Conservation (phyloP, 768 basidiomycete genomes). For the Amanita jacksonii region DNA sequence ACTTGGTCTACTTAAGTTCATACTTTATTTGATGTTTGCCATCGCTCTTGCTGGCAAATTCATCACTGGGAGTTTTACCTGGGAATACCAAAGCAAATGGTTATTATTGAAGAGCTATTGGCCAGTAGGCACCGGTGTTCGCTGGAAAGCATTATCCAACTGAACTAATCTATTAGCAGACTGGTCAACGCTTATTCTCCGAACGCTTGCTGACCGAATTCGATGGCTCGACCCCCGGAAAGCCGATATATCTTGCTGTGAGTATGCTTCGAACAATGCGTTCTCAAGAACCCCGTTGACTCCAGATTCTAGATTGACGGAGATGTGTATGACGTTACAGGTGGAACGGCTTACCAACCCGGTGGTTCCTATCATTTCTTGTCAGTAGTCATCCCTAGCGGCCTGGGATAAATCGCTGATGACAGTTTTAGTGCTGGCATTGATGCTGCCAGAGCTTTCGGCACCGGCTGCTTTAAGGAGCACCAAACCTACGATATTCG, state of each 20-base stretch:
- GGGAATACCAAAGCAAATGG: constrained; percentile 73
- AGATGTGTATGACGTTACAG: constrained; percentile 88
- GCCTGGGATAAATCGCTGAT: constrained; percentile 15
- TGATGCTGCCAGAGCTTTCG: constrained; percentile 90
- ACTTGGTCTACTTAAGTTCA: constrained; percentile 58
- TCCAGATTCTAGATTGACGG: constrained; percentile 62
- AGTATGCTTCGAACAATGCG: constrained; percentile 17
- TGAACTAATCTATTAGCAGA: constrained; percentile 21
- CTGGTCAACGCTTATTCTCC: constrained; percentile 63
- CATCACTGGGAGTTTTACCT: constrained; percentile 77
- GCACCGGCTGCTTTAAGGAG: constrained; percentile 85
- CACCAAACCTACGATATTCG: constrained; percentile 90
- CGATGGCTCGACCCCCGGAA: constrained; percentile 56
- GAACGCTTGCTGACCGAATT: constrained; percentile 55
- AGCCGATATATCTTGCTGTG: constrained; percentile 81
- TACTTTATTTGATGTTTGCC: constrained; percentile 45
- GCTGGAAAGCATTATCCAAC: neutral
- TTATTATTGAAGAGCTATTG: constrained; percentile 48
- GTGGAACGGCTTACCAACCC: constrained; percentile 72
- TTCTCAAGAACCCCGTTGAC: constrained; percentile 10
- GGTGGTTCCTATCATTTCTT: constrained; percentile 78
- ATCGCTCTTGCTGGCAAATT: constrained; percentile 65
- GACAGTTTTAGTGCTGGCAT: constrained; percentile 49
- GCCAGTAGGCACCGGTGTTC: constrained; percentile 35
- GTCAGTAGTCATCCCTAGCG: constrained; percentile 27